Base-by-base conservation (phyloP, 345 rosid species). In the Combretum micranthum region DNA sequence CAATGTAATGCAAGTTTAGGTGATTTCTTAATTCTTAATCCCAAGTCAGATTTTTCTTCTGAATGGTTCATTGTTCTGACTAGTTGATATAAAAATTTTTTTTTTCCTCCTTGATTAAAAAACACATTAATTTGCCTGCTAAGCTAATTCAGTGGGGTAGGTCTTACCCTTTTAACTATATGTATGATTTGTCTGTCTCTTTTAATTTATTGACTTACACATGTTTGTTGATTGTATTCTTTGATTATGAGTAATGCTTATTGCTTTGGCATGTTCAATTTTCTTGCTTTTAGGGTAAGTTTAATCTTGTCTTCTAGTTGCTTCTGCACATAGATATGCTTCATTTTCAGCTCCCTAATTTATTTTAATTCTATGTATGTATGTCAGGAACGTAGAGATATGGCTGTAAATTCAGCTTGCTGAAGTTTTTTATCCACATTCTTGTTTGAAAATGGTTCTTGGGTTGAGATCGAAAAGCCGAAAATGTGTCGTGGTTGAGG, bases 381-480 rank as follows among this genome's bases (percentile, higher is more conserved):
- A 11, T 32, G 39, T 32, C 39, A 32, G 39, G 64, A 46, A 23
- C 47, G 37, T 51, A 72, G 65, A 55, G 49, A 39, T 63, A 45
- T 56, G 68, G 66, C 65, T 39, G 62, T 52, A 63, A 64, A 57
- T 47, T 59, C 14, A 37, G 65, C 17, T 14, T 42, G 50, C 47
- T 64, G 53, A 72, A 65, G 63, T 32, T 13, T 57, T 20, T 57
- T 47, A 19, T 56, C 11, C 19, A 42, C 52, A 14, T 55, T 12
- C 55, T 60, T 39, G 52, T 58, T 23, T n/a, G 6, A 65, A 55
- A 44, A 81, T 85, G 92, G 86, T 85, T 72, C 84, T 85, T 5
- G 86, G 92, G 45, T 47, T 85, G 48, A 71, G 81, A 75, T 75
- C 80, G 17, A 85, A 76, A 83, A 76, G 71, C 75, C 64, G 67